Evolutionary conservation across 768 basidiomycete species (phyloP).

Genomic region (Lentinula sp.): DNA sequence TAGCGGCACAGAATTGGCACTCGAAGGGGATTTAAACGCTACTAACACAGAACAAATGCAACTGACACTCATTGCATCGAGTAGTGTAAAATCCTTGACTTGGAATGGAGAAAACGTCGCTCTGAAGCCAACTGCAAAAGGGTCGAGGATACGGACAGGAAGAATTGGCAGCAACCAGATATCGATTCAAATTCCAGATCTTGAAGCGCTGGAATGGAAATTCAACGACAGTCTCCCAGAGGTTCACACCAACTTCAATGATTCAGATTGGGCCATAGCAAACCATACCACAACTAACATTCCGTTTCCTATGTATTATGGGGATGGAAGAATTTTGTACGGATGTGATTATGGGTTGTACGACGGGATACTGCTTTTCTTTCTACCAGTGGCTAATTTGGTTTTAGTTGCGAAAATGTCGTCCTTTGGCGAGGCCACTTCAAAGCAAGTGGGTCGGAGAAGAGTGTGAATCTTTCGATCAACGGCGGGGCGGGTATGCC

Average conservation of each 20-base stretch:
- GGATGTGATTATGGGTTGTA: constrained; percentile 87
- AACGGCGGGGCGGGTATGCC: constrained; percentile 70
- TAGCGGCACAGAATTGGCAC: constrained; percentile 41
- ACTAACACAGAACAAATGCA: constrained; percentile 25
- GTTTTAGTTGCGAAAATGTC: constrained; percentile 68
- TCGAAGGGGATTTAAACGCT: constrained; percentile 68
- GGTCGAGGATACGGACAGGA: neutral
- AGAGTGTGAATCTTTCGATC: constrained; percentile 67
- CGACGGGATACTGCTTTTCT: constrained; percentile 15
- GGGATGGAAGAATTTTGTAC: constrained; percentile 73
- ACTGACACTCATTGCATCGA: constrained; percentile 61
- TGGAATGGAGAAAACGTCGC: constrained; percentile 65
- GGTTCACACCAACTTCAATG: constrained; percentile 48
- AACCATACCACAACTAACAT: constrained; percentile 72
- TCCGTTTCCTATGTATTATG: constrained; percentile 62
- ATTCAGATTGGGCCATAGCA: constrained; percentile 59
- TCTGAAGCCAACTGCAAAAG: constrained; percentile 19
- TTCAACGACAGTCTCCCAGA: constrained; percentile 76
- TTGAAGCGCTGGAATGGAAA: constrained; percentile 47
- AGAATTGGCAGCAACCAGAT: neutral
- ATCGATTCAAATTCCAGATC: neutral
- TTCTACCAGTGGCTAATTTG: neutral
- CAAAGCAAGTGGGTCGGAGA: constrained; percentile 49
- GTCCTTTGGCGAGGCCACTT: constrained; percentile 85
- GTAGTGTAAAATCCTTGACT: constrained; percentile 42